phyloP scores from a whole-genome alignment of 2,329 filamentous ascomycete species.

The Aspergillus calidoustus region DNA sequence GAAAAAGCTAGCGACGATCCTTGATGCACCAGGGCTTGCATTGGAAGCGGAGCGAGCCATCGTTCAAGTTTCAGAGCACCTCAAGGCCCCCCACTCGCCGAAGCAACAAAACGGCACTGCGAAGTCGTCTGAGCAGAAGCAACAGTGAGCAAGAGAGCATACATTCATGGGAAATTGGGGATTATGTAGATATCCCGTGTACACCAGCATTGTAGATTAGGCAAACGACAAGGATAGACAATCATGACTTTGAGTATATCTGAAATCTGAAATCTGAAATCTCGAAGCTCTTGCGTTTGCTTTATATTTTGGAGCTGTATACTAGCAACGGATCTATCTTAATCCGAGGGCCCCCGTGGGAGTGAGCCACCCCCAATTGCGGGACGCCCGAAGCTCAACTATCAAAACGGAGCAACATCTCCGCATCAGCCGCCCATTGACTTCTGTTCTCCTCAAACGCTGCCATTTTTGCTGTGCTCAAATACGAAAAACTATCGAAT shows the following conservation, averaged over 20 bases:
- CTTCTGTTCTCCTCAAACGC: background rate
- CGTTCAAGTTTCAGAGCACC: slow-evolving; percentile 65
- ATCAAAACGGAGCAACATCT: slow-evolving; percentile 17
- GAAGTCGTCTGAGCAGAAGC: slow-evolving; percentile 26
- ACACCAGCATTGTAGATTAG: slow-evolving; percentile 7
- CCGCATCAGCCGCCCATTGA: slow-evolving; percentile 3
- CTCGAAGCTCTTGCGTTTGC: background rate
- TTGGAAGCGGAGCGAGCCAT: slow-evolving; percentile 76
- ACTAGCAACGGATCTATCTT: slow-evolving; percentile 33
- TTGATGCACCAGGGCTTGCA: slow-evolving; percentile 72
- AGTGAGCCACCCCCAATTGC: slow-evolving; percentile 20
- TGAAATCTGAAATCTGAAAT: background rate
- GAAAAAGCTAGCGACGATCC: slow-evolving; percentile 61
- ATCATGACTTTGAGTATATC: slow-evolving; percentile 3
- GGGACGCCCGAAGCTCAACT: slow-evolving; percentile 27
- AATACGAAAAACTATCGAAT: background rate
- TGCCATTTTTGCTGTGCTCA: background rate
- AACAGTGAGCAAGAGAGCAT: slow-evolving; percentile 9
- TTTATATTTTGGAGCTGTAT: background rate
- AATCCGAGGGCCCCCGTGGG: slow-evolving; percentile 25
- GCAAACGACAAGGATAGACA: background rate
- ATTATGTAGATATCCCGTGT: slow-evolving; percentile 2
- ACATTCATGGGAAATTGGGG: background rate
- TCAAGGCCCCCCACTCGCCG: slow-evolving; percentile 31
- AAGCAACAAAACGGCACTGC: slow-evolving; percentile 24